These are phyloP conservation scores for Solanum virginianum DNA, from an alignment of 257 asterid genomes.

Conservation along the genomic window DNA sequence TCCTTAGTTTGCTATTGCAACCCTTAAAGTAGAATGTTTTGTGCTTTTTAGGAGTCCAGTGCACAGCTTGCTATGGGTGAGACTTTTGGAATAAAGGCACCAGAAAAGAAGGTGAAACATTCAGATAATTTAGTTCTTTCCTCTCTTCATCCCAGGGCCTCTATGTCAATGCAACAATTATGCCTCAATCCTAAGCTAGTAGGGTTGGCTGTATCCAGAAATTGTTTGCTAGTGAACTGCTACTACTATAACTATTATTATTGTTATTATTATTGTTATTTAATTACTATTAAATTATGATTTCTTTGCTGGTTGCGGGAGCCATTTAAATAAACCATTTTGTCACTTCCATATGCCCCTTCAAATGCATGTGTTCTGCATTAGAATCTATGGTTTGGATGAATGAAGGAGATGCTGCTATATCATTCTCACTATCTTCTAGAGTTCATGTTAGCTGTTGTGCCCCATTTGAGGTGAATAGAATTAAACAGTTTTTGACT, in stretches of 20 bases:
- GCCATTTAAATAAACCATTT: not conserved
- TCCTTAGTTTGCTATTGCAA: not conserved
- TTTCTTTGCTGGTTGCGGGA: not conserved
- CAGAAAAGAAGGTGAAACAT: slow-evolving; percentile 55
- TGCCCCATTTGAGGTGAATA: not conserved
- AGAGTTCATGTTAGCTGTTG: not conserved
- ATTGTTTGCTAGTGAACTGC: not conserved
- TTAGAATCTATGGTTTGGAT: not conserved
- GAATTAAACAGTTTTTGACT: not conserved
- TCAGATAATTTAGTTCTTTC: not conserved
- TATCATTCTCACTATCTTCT: not conserved
- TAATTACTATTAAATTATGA: not conserved
- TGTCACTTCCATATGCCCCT: not conserved
- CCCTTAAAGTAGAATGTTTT: not conserved
- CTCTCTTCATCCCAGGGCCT: not conserved
- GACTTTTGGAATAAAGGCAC: slow-evolving; percentile 83
- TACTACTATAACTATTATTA: not conserved
- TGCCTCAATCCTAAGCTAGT: not conserved
- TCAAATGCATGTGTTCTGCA: not conserved
- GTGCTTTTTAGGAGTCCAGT: slow-evolving; percentile 70
- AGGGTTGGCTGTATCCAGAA: not conserved
- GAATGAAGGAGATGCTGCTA: not conserved
- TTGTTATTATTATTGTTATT: not conserved
- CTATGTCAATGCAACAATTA: not conserved
- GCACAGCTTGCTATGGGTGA: slow-evolving; percentile 92